phyloP scores from a whole-genome alignment of 2,329 filamentous ascomycete genomes.

The Epicoccum nigrum region DNA sequence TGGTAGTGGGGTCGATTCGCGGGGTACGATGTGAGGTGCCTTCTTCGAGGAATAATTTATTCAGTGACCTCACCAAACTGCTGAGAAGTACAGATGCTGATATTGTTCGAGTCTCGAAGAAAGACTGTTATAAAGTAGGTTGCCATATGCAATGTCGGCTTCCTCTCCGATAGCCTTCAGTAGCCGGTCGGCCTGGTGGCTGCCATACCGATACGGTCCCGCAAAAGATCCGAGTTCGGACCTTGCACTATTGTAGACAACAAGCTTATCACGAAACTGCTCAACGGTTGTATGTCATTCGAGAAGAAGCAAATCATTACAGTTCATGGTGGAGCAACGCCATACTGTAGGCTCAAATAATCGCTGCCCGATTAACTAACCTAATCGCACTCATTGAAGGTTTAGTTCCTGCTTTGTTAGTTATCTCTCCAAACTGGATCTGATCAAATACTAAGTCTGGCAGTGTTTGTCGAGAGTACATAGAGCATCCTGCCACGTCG shows the following conservation, averaged over 20 bases:
- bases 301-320: not conserved
- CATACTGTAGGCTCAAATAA: too few species aligned
- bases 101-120: not conserved
- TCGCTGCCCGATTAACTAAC: too few species aligned
- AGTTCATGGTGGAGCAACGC: too few species aligned
- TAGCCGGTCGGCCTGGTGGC: conserved; percentile 6
- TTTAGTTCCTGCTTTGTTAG: too few species aligned
- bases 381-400: too few species aligned
- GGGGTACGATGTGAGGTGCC: conserved; percentile 4
- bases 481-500: too few species aligned
- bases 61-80: not conserved
- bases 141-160: conserved; percentile 10
- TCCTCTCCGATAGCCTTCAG: conserved; percentile 14
- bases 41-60: conserved; percentile 6
- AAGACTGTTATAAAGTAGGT: not conserved
- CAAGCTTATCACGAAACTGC: not conserved
- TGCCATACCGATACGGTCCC: not conserved
- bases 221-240: not conserved
- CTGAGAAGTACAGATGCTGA: not conserved
- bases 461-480: too few species aligned
- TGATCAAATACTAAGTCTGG: too few species aligned
- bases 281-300: not conserved
- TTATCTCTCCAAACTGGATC: too few species aligned
- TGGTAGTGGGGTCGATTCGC: conserved; percentile 8
- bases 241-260: not conserved